A percentile compares a stretch with the other conserved stretches of the same genome.
phyloP scores from a whole-genome alignment of 495 filamentous ascomycete species.

The Halenospora varia region DNA sequence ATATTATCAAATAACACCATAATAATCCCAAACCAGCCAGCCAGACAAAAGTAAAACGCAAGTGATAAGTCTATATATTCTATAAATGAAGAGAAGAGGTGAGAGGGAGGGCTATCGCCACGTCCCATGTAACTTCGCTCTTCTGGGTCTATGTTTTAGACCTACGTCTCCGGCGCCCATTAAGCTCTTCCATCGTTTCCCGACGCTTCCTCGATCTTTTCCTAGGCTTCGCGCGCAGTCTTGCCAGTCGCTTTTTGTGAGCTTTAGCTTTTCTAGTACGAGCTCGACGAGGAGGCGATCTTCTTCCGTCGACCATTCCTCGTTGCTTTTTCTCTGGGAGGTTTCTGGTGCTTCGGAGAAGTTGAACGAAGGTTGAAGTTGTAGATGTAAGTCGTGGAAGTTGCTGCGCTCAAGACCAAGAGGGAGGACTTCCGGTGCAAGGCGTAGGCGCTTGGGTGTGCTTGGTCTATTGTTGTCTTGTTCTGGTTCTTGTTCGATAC shows the following conservation, averaged over 20 bases:
- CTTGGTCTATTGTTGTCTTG: constrained; percentile 36
- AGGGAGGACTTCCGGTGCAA: constrained; percentile 63
- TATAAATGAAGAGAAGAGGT: neutral
- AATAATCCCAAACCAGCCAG: no score
- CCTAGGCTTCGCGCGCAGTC: constrained; percentile 69
- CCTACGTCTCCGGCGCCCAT: constrained; percentile 59
- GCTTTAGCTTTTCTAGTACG: constrained; percentile 69
- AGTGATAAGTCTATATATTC: no score
- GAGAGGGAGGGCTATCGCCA: constrained; percentile 33
- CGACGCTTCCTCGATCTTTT: constrained; percentile 63
- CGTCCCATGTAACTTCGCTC: constrained; percentile 45
- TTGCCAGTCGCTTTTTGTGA: constrained; percentile 72
- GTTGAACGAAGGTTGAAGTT: constrained; percentile 30
- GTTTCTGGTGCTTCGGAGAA: constrained; percentile 32
- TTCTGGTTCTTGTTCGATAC: neutral
- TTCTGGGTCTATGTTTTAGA: constrained; percentile 42
- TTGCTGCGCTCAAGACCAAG: constrained; percentile 61
- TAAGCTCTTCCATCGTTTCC: constrained; percentile 63
- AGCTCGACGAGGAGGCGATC: constrained; percentile 69
- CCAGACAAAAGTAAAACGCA: no score
- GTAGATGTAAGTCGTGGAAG: constrained; percentile 55
- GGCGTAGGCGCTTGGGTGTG: constrained; percentile 65
- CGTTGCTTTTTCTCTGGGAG: constrained; percentile 34
- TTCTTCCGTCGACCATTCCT: constrained; percentile 61
- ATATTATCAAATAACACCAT: no score